phyloP scores from a whole-genome alignment of 306 rosid genomes.

The Medicago ruthenica region DNA sequence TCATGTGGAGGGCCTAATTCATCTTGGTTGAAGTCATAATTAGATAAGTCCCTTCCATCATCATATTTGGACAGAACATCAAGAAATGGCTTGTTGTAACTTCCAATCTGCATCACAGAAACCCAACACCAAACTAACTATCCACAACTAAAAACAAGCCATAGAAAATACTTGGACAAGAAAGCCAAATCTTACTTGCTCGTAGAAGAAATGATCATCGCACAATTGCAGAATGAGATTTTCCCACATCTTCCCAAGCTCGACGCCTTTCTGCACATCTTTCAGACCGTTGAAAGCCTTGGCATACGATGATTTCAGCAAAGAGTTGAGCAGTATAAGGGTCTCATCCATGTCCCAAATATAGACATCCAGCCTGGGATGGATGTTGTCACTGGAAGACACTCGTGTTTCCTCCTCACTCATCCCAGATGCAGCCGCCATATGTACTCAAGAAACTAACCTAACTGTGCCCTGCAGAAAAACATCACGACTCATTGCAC shows the following conservation, averaged over 20 bases:
- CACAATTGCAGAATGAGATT: slow-evolving; percentile 76
- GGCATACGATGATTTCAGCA: slow-evolving; percentile 77
- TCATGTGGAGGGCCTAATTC: slow-evolving; percentile 64
- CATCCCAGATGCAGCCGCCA: slow-evolving; percentile 53
- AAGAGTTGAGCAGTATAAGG: slow-evolving; percentile 82
- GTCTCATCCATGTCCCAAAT: slow-evolving; percentile 99
- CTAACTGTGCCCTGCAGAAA: slow-evolving; percentile 21
- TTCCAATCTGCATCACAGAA: slow-evolving; percentile 81
- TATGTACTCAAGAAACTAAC: slow-evolving; percentile 31
- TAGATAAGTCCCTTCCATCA: slow-evolving; percentile 81
- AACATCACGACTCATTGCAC: slow-evolving; percentile 19
- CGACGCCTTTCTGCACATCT: slow-evolving; percentile 75
- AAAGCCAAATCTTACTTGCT: slow-evolving; percentile 63
- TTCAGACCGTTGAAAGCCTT: slow-evolving; percentile 71
- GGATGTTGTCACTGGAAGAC: slow-evolving; percentile 37
- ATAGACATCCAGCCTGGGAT: slow-evolving; percentile 62
- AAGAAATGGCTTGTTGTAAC: slow-evolving; percentile 77
- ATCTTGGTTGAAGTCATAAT: slow-evolving; percentile 79
- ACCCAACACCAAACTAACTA: slow-evolving; percentile 37
- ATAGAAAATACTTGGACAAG: neutral
- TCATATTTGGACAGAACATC: slow-evolving; percentile 64
- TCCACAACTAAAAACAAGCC: slow-evolving; percentile 29
- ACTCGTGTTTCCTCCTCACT: slow-evolving; percentile 44
- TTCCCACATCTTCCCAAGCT: slow-evolving; percentile 89
- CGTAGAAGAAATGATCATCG: slow-evolving; percentile 85